Conservation (phyloP, 1,284 basidiomycete genomes). For the Apiotrichum siamense region DNA sequence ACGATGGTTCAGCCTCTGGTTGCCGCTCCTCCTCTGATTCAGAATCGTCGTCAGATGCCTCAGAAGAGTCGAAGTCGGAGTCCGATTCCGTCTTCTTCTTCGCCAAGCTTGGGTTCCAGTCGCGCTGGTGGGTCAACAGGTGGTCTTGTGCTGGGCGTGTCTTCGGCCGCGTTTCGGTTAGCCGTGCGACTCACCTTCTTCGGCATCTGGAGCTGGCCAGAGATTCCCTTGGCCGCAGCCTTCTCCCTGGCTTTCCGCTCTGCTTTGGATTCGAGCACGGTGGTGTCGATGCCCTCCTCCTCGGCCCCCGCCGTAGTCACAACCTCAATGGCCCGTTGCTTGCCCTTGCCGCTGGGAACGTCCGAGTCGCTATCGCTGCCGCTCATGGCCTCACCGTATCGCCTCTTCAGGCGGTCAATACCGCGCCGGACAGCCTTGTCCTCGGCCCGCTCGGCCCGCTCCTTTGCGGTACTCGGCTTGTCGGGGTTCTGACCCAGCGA, state of each 20-base stretch:
- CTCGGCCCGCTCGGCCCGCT: conserved; percentile 72
- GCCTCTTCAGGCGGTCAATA: conserved; percentile 54
- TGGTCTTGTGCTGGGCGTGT: no score
- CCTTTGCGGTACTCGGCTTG: conserved; percentile 38
- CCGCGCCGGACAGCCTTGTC: conserved; percentile 63
- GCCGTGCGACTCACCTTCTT: conserved; percentile 40
- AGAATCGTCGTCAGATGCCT: conserved; percentile 17
- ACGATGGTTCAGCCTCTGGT: conserved; percentile 14
- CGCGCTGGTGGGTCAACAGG: not conserved
- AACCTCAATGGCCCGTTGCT: conserved; percentile 55
- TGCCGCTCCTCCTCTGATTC: conserved; percentile 8
- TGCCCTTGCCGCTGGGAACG: conserved; percentile 52
- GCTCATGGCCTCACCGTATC: conserved; percentile 57
- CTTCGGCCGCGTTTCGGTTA: no score
- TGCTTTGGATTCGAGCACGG: conserved; percentile 34
- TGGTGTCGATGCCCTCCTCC: conserved; percentile 50
- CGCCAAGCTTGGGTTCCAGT: conserved; percentile 40
- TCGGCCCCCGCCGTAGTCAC: conserved; percentile 52
- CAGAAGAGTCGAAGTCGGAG: conserved; percentile 47
- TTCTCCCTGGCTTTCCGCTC: conserved; percentile 21
- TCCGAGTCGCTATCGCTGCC: conserved; percentile 42
- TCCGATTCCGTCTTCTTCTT: conserved; percentile 18
- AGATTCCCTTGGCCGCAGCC: conserved; percentile 13
- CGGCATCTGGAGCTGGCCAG: conserved; percentile 21
- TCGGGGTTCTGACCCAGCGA: conserved; percentile 41